A percentile compares a stretch with the other conserved stretches of the same genome.
phyloP scores from a whole-genome alignment of 179 eudicot species.

The Patellifolia procumbens region DNA sequence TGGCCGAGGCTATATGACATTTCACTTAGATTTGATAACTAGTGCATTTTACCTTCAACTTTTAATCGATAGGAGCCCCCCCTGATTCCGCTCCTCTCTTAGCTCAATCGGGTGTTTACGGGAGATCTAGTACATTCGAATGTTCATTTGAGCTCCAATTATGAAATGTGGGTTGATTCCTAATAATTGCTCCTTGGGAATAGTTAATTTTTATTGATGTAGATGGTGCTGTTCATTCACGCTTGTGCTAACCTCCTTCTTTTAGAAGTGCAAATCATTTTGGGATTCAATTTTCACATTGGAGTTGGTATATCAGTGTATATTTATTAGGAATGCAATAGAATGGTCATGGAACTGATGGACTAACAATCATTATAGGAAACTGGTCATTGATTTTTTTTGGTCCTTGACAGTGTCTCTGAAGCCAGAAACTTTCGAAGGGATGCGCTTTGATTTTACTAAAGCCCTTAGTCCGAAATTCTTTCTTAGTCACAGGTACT shows the following conservation, averaged over 20 bases:
- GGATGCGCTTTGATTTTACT: constrained; percentile 84
- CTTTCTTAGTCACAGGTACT: constrained; percentile 88
- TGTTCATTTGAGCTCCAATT: not conserved
- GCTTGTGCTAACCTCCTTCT: too few species aligned
- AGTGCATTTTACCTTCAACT: too few species aligned
- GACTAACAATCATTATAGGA: not conserved
- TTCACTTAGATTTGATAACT: too few species aligned
- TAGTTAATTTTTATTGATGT: not conserved
- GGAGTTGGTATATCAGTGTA: not conserved
- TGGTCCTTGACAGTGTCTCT: constrained; percentile 67
- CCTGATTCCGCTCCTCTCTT: too few species aligned
- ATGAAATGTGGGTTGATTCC: not conserved
- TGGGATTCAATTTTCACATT: not conserved
- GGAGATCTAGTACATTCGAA: not conserved
- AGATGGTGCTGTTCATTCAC: too few species aligned
- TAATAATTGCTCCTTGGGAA: too few species aligned
- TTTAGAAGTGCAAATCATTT: too few species aligned
- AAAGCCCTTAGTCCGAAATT: constrained; percentile 83
- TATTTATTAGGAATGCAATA: not conserved
- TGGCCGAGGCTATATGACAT: too few species aligned
- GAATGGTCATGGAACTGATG: not conserved
- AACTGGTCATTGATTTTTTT: not conserved
- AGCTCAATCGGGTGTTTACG: constrained; percentile 2
- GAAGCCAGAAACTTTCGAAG: constrained; percentile 94
- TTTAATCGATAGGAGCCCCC: too few species aligned